Base-by-base conservation (phyloP, 2,329 filamentous ascomycete genomes). In the Chrysoporthe deuterocubensis region DNA sequence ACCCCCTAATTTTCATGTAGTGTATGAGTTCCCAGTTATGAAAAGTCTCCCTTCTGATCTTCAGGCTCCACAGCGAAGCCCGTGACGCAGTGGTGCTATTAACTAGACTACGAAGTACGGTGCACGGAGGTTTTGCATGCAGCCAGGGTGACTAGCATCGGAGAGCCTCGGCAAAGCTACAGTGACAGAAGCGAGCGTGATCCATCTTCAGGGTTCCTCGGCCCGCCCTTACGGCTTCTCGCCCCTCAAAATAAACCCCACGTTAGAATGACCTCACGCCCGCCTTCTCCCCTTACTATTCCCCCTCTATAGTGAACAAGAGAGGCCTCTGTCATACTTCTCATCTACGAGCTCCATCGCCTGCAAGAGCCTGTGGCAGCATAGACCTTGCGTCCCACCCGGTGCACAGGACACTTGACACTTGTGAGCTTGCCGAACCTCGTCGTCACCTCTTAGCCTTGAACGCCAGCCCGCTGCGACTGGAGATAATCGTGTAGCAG, bases 11-110 rank as follows among this genome's bases (percentile, higher is more conserved):
- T 21, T 26, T 54, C 32, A 57, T 63, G 46, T 65, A 68, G 68
- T 68, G 62, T 68, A 66, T 59, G 62, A 68, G 61, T 59, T 42
- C 46, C 40, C 50, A 56, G 62, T 54, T 43, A 61, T 16, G n/a
- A 44, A 46, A 63, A 68, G 42, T 58, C 63, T 58, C 66, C 52
- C 52, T 57, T 57, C 32, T 66, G 21, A 13, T 14, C 13, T 34
- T n/a, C 14, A 50, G 46, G n/a, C 43, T 50, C 46, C n/a, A 21
- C n/a, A 4, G 4, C 14, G 14, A 14, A 50, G 46, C 46, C 46
- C 14, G 46, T 9, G 37, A 40, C 37, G 37, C 6, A 40, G 9
- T 40, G 37, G 37, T 40, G 9, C 37, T 40, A 40, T 9, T 40
- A 1, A 40, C 37, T 40, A 40, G 37, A 9, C 37, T 40, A 40